Evolutionary conservation across 148 eudicot species (phyloP).

Genomic region (Fagopyrum tataricum): DNA sequence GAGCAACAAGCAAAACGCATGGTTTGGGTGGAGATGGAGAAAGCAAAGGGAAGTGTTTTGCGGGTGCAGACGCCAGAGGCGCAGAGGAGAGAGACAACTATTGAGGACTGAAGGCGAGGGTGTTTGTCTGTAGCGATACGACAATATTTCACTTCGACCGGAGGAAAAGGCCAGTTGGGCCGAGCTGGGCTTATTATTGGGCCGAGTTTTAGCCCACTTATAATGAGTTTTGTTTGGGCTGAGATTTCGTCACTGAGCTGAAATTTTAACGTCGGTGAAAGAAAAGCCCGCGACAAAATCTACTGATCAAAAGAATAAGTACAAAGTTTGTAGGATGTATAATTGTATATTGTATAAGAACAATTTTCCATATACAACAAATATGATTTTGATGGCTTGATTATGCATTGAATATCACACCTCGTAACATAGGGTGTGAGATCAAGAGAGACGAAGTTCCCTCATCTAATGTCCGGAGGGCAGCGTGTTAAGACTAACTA

Average conservation of each 20-base stretch:
- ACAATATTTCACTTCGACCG: background rate
- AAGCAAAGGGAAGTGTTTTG: slow-evolving; percentile 1
- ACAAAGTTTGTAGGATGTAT: no score
- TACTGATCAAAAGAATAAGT: no score
- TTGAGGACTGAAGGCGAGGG: background rate
- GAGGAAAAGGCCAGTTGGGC: background rate
- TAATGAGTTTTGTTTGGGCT: background rate
- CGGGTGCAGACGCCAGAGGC: background rate
- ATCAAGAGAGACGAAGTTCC: no score
- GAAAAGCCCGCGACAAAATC: no score
- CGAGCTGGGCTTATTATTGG: background rate
- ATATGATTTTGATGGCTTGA: no score
- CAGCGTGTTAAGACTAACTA: no score
- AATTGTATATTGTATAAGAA: no score
- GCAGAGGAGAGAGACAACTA: background rate
- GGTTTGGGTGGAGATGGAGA: background rate
- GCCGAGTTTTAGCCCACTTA: background rate
- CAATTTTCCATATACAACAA: no score
- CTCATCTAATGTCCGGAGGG: no score
- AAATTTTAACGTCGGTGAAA: no score
- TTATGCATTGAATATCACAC: no score
- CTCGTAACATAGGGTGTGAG: no score
- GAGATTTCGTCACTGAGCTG: background rate
- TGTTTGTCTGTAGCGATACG: slow-evolving; percentile 5
- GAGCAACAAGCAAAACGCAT: background rate